Base-by-base conservation (phyloP, 1,284 basidiomycete genomes). In the Calocybe gambosa region DNA sequence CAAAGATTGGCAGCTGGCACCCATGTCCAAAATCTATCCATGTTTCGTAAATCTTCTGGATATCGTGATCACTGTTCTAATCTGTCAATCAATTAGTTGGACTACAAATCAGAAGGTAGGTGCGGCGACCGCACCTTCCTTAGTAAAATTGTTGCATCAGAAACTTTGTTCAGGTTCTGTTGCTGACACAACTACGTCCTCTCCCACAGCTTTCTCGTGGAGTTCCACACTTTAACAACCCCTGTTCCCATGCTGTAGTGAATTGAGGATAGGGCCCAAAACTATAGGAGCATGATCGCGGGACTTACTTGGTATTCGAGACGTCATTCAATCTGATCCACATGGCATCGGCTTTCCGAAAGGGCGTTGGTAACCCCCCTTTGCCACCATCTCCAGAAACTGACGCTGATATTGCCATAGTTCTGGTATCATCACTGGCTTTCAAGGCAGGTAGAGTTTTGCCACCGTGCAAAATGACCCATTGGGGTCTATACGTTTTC, bases 401-500 rank as follows among this genome's bases (percentile, higher is more conserved):
- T 38, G 38, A 33, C 44, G 44, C 42, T 43, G 36, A 18, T 10
- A 38, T 29, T 21, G 31, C 36, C 25, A 26, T 29, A 12, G 16
- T 36, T 15, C 10, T n/a, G 8, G 20, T 13, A 20, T 13, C 39
- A 38, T 43, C n/a, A n/a, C n/a, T 21, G 23, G 31, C 18, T 35
- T 44, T 44, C 23, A 67, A 45, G 20, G 51, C 46, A 21, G 78
- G 78, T 39, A 68, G 70, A 7, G 56, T 55, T 33, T 54, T 44
- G 19, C 66, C 78, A 19, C 83, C 82, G 54, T 76, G 70, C 35
- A 88, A 55, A 21, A 84, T 50, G 34, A 85, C 76, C 82, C 83
- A 85, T 50, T 84, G 77, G 29, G 86, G 75, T 55, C 88, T 81
- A 66, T 95, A 96, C 7, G 87, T 92, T 70, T 95, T 91, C 57